These are phyloP conservation scores for Verticillium nubilum DNA, from an alignment of 2,329 filamentous ascomycete species.

Conservation along the genomic window DNA sequence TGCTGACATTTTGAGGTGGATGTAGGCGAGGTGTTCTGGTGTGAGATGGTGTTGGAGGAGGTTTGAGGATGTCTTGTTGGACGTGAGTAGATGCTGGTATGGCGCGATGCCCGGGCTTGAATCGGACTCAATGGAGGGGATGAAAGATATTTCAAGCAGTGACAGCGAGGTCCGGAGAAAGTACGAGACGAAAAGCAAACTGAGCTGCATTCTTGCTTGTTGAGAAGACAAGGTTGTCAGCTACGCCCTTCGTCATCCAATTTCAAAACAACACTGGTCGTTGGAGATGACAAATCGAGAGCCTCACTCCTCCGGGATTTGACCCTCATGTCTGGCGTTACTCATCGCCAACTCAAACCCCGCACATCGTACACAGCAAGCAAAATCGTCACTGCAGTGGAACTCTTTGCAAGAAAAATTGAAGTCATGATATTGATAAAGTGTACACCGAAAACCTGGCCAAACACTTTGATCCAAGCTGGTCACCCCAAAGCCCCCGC, in stretches of 20 bases:
- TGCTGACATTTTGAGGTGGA: not conserved
- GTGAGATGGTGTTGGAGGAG: not conserved
- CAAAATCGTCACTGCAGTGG: not conserved
- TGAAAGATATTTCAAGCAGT: not conserved
- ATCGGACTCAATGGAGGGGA: not conserved
- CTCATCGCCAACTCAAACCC: not conserved
- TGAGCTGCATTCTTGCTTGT: not conserved
- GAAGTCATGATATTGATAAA: not conserved
- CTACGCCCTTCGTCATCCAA: not conserved
- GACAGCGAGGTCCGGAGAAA: not conserved
- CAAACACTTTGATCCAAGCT: not conserved
- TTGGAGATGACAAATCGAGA: not conserved
- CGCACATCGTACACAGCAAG: not conserved
- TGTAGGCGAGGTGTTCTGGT: not conserved
- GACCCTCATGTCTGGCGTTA: not conserved
- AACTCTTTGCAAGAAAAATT: not conserved
- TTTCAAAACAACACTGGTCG: not conserved
- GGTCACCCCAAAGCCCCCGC: not conserved
- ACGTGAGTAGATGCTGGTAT: not conserved
- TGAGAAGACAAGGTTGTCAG: not conserved
- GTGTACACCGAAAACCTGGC: not conserved
- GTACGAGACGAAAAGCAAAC: not conserved
- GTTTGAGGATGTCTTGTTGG: slow-evolving; percentile 2
- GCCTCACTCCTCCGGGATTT: not conserved
- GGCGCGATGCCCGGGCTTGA: not conserved